These are phyloP conservation scores for Bruguiera parviflora DNA, from an alignment of 345 rosid species.

Conservation along the genomic window DNA sequence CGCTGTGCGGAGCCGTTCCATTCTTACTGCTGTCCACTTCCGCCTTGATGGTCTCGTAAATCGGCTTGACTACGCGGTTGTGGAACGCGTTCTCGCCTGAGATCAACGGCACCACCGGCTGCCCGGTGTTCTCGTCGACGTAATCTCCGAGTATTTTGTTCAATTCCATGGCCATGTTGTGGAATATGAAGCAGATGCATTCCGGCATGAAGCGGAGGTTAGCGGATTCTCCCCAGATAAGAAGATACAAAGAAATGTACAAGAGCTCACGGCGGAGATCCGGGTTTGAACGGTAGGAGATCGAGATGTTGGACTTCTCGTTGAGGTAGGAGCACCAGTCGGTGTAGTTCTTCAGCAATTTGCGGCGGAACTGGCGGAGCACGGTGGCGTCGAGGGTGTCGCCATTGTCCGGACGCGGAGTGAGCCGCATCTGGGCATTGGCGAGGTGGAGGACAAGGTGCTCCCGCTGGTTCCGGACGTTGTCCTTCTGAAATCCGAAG, in stretches of 20 bases:
- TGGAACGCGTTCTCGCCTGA: conserved; percentile 76
- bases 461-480: conserved; percentile 91
- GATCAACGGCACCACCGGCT: conserved; percentile 68
- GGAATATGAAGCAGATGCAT: conserved; percentile 80
- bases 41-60: conserved; percentile 60
- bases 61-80: conserved; percentile 71
- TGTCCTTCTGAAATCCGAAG: conserved; percentile 81
- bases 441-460: conserved; percentile 92
- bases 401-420: conserved; percentile 81
- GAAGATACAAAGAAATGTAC: conserved; percentile 56
- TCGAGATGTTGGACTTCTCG: conserved; percentile 74
- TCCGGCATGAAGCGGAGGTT: conserved; percentile 85
- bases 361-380: conserved; percentile 62
- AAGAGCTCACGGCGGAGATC: conserved; percentile 72
- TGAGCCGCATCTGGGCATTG: conserved; percentile 94
- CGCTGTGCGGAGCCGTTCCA: conserved; percentile 84
- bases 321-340: conserved; percentile 84
- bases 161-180: conserved; percentile 89
- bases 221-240: conserved; percentile 92
- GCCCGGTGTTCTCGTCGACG: conserved; percentile 85
- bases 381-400: conserved; percentile 70
- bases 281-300: conserved; percentile 45
- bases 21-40: conserved; percentile 81
- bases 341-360: conserved; percentile 68
- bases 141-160: conserved; percentile 76